Percentiles rank a stretch among this genome's conserved stretches.
These are phyloP conservation scores for Pholiota molesta DNA, from an alignment of 768 basidiomycete species.

Conservation along the genomic window DNA sequence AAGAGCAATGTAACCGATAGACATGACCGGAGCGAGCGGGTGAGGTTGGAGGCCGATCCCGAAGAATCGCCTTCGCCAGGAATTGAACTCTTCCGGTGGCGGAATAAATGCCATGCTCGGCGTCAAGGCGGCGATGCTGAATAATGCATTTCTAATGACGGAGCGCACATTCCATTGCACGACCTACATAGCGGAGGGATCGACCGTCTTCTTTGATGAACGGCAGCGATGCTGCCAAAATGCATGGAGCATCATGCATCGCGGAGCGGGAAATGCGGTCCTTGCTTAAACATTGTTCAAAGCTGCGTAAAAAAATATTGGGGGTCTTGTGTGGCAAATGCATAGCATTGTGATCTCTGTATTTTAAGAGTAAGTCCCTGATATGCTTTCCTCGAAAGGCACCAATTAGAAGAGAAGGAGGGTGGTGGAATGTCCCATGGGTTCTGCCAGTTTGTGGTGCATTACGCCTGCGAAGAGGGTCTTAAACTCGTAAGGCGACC, in stretches of 20 bases:
- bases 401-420: too few species aligned
- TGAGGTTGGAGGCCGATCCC: conserved; percentile 13
- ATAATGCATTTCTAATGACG: background rate
- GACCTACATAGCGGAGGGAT: background rate
- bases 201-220: too few species aligned
- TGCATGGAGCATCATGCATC: conserved; percentile 6
- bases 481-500: background rate
- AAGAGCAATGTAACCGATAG: background rate
- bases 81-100: conserved; percentile 4
- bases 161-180: background rate
- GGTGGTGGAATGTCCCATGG: too few species aligned
- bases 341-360: background rate
- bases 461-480: conserved; percentile 6
- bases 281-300: background rate
- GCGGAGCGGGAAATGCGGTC: conserved; percentile 7
- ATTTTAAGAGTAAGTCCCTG: background rate
- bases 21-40: conserved; percentile 12
- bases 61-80: conserved; percentile 9
- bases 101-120: conserved; percentile 10
- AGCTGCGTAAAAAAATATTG: background rate
- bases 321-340: background rate
- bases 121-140: conserved; percentile 1
- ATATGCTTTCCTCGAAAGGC: conserved; percentile 3
- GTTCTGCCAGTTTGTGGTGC: conserved; percentile 3
- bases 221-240: conserved; percentile 1